phyloP scores from a whole-genome alignment of 768 basidiomycete genomes.

The Agrocybe chaxingu region DNA sequence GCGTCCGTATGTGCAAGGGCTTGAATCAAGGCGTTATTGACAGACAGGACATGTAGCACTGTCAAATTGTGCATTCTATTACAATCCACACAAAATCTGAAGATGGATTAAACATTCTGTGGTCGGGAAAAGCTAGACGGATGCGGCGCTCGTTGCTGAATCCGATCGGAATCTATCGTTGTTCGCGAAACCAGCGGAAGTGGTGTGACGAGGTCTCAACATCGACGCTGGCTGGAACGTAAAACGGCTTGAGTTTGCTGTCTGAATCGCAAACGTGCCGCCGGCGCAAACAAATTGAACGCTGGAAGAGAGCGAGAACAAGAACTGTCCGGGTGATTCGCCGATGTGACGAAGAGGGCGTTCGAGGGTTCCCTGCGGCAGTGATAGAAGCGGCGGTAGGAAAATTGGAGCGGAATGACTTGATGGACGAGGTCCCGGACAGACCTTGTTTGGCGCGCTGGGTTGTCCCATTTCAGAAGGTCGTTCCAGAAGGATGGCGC shows the following conservation, averaged over 20 bases:
- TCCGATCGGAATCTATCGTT: neutral
- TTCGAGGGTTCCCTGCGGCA: constrained; percentile 8
- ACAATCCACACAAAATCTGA: neutral
- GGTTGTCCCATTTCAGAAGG: neutral
- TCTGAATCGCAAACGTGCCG: constrained; percentile 14
- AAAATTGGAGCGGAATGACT: constrained; percentile 12
- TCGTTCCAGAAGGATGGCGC: constrained; percentile 7
- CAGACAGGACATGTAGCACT: neutral
- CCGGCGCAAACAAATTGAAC: constrained; percentile 9
- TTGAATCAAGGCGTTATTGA: neutral
- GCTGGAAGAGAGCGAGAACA: constrained; percentile 1
- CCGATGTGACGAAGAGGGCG: constrained; percentile 3
- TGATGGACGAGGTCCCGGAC: neutral
- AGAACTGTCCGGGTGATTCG: constrained; percentile 12
- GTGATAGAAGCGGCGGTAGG: constrained; percentile 13
- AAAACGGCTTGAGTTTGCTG: constrained; percentile 13
- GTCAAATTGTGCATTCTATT: neutral
- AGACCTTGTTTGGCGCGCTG: no score
- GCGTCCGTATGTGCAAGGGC: no score
- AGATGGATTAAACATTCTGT: no score
- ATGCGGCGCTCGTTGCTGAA: neutral
- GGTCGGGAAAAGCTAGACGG: no score
- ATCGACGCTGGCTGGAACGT: constrained; percentile 15
- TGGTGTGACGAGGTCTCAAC: constrained; percentile 7
- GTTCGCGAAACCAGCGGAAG: constrained; percentile 10